Evolutionary conservation across 805 yeast species (phyloP).

Genomic region (Yamadazyma endophytica): DNA sequence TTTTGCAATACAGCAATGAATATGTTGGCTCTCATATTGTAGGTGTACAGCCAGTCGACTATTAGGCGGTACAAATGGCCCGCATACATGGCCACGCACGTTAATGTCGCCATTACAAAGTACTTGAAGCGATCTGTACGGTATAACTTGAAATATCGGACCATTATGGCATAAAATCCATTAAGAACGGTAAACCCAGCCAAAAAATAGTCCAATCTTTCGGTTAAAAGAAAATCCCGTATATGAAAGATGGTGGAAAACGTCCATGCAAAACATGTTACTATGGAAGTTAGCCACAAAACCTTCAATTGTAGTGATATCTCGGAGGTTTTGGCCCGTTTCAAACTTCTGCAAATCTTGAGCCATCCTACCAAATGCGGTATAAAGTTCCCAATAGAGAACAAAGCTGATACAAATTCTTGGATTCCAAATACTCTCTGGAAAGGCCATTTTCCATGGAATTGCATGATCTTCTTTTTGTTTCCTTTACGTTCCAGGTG

Average conservation of each 20-base stretch:
- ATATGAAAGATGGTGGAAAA: conserved; percentile 83
- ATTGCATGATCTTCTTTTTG: conserved; percentile 66
- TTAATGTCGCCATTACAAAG: conserved; percentile 32
- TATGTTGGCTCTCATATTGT: conserved; percentile 90
- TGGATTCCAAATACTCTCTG: conserved; percentile 72
- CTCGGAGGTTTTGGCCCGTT: not conserved
- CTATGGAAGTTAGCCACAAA: conserved; percentile 1
- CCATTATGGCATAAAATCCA: conserved; percentile 68
- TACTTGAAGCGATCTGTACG: conserved; percentile 15
- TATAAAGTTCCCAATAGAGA: conserved; percentile 51
- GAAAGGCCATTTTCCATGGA: conserved; percentile 99
- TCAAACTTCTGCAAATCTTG: conserved; percentile 16
- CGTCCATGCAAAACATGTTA: conserved; percentile 64
- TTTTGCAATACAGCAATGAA: conserved; percentile 75
- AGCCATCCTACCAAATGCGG: conserved; percentile 49
- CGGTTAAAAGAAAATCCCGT: conserved; percentile 79
- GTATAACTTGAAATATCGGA: conserved; percentile 61
- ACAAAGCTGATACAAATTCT: conserved; percentile 75
- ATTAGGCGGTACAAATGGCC: conserved; percentile 64
- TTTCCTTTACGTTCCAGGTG: conserved; percentile 49
- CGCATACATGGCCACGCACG: conserved; percentile 49
- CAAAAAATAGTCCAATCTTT: conserved; percentile 82
- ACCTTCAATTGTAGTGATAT: not conserved
- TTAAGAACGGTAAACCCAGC: conserved; percentile 85
- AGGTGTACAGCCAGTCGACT: conserved; percentile 83